Evolutionary conservation across 2,329 filamentous ascomycete species (phyloP), one percentile per base, ranked within the genome.

Genomic region (Penicillium sp.): DNA sequence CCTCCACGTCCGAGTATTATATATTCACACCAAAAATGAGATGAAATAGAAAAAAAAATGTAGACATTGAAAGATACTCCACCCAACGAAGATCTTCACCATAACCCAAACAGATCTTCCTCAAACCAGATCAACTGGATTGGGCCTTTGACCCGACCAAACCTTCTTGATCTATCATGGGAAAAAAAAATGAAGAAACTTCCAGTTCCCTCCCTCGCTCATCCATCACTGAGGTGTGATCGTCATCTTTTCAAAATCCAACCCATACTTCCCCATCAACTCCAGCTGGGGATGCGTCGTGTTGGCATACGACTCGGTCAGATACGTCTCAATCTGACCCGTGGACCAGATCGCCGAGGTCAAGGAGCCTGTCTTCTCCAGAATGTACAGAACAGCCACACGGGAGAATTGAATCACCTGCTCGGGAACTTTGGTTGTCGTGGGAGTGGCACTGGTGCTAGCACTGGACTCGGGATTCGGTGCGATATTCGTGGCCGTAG

Each of bases 321-420:
- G 51, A 43, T 70, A 70, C 24, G 50, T 56, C 32, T 63, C 52
- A 51, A 71, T 65, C 29, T 62, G 42, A 45, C 59, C 48, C 48
- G 59, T 57, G 1, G 65, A 57, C 46, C 60, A 55, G 48, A 62
- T 52, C 28, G 69, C 61, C 45, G 60, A 57, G 6, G 56, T 46
- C 3, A 70, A 45, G 0, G 59, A 60, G 7, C 60, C 63, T 0
- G 67, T 69, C 39, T 64, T 60, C 54, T 69, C 56, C 13, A 70
- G 52, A 25, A 70, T 66, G 46, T 66, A 68, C 18, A 84, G 70
- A 5, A 70, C 61, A 2, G 66, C 64, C 37, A 68, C 59, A 39
- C 62, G 62, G 12, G 67, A 64, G 52, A 71, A 70, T 35, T 65
- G 61, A 18, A 69, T 50, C 12, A 64, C 57, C 8, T 59, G 48